Evolutionary conservation across 768 basidiomycete species (phyloP).

Genomic region (Termitomyces sp.): DNA sequence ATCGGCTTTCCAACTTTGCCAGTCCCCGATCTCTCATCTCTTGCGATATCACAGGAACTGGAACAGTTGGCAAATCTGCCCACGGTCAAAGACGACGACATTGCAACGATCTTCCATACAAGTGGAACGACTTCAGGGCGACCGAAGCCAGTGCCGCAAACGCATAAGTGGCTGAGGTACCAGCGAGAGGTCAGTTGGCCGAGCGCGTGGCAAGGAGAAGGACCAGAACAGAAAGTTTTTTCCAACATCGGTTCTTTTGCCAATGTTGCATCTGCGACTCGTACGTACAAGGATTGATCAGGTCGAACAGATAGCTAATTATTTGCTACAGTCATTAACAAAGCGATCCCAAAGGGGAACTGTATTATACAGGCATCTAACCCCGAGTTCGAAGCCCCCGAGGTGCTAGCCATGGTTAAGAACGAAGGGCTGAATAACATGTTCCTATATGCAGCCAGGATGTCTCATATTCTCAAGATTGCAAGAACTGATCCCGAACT

Average conservation of each 20-base stretch:
- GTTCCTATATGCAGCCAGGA: not conserved
- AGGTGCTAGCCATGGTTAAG: conserved; percentile 7
- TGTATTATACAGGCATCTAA: conserved; percentile 9
- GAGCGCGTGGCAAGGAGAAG: conserved; percentile 5
- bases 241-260: conserved; percentile 10
- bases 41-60: not conserved
- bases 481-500: conserved; percentile 2
- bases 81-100: not conserved
- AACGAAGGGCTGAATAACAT: conserved; percentile 8
- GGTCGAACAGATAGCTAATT: not conserved
- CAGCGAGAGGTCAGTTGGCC: conserved; percentile 7
- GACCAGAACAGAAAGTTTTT: conserved; percentile 2
- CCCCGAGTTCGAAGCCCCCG: conserved; percentile 7
- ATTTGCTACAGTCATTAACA: not conserved
- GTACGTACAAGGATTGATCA: not conserved
- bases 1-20: not conserved
- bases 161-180: conserved; percentile 6
- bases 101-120: conserved; percentile 11
- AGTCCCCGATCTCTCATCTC: not conserved
- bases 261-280: conserved; percentile 4
- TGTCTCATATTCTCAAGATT: conserved; percentile 1
- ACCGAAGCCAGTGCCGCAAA: conserved; percentile 8
- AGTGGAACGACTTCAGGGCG: conserved; percentile 10
- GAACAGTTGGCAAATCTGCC: conserved; percentile 1
- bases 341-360: conserved; percentile 1